A percentile compares a stretch with the other conserved stretches of the same genome.
Evolutionary conservation across 257 asterid species (phyloP).

Genomic region (Petunia axillaris): DNA sequence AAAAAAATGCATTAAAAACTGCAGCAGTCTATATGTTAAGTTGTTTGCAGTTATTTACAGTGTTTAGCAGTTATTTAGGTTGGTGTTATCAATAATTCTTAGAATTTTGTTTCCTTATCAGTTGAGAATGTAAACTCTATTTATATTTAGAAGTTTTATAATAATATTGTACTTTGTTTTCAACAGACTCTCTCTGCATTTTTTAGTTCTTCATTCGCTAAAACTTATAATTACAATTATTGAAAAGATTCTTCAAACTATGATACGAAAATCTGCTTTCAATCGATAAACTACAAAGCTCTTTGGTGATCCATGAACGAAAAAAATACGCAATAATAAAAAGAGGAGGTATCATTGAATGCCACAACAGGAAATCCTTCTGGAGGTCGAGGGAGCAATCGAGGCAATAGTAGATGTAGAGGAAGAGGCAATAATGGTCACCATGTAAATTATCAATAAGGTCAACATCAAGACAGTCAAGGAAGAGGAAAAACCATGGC

Average conservation of each 20-base stretch:
- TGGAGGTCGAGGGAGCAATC: neutral
- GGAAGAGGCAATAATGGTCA: neutral
- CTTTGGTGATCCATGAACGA: conserved; percentile 15
- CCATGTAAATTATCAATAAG: neutral
- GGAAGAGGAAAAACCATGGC: neutral
- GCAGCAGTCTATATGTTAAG: too few species aligned
- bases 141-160: too few species aligned
- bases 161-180: too few species aligned
- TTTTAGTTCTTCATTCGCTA: too few species aligned
- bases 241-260: neutral
- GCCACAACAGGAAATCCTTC: neutral
- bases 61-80: too few species aligned
- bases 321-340: neutral
- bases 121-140: too few species aligned
- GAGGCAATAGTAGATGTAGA: neutral
- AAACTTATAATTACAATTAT: neutral
- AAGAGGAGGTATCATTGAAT: neutral
- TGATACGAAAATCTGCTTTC: neutral
- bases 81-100: too few species aligned
- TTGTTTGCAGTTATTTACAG: too few species aligned
- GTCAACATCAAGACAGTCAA: neutral
- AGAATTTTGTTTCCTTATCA: too few species aligned
- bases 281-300: neutral
- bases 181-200: too few species aligned
- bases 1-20: too few species aligned